phyloP scores from a whole-genome alignment of 1,284 basidiomycete genomes.

The Cystobasidium sp. region DNA sequence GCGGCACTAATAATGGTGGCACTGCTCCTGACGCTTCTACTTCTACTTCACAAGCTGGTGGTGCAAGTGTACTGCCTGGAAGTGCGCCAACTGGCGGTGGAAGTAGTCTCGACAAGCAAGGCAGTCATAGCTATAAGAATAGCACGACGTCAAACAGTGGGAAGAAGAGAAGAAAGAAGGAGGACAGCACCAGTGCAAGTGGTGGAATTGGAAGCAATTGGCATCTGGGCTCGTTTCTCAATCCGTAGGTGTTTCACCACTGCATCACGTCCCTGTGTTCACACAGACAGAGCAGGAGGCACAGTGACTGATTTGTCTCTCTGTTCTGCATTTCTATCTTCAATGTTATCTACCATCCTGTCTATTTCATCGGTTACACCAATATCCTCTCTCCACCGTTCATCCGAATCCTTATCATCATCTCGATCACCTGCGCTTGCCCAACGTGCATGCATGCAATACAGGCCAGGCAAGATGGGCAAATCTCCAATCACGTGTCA shows the following conservation, averaged over 20 bases:
- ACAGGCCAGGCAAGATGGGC: conserved; percentile 21
- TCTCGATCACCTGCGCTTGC: too few relatives aligned
- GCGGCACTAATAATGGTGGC: conserved; percentile 3
- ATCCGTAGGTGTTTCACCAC: conserved; percentile 9
- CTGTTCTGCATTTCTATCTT: not conserved
- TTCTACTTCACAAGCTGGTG: not conserved
- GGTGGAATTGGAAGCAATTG: conserved; percentile 3
- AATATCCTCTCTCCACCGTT: not conserved
- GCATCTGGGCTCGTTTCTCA: conserved; percentile 20
- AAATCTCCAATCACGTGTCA: conserved; percentile 55
- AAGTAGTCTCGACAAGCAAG: not conserved
- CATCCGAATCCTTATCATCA: conserved; percentile 3
- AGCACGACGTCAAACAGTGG: not conserved
- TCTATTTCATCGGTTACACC: not conserved
- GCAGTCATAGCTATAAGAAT: not conserved
- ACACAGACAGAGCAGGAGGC: not conserved
- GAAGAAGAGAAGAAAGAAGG: conserved; percentile 28
- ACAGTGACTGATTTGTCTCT: not conserved
- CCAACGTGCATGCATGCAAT: conserved; percentile 1
- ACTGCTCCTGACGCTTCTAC: not conserved
- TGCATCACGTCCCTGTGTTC: not conserved
- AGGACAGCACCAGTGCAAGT: not conserved
- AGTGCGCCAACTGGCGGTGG: conserved; percentile 12
- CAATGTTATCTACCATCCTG: not conserved
- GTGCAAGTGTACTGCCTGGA: not conserved